Percentiles rank a stretch among this genome's conserved stretches.
Evolutionary conservation across 306 rosid genomes (phyloP).

Genomic region (Sesbania bispinosa): DNA sequence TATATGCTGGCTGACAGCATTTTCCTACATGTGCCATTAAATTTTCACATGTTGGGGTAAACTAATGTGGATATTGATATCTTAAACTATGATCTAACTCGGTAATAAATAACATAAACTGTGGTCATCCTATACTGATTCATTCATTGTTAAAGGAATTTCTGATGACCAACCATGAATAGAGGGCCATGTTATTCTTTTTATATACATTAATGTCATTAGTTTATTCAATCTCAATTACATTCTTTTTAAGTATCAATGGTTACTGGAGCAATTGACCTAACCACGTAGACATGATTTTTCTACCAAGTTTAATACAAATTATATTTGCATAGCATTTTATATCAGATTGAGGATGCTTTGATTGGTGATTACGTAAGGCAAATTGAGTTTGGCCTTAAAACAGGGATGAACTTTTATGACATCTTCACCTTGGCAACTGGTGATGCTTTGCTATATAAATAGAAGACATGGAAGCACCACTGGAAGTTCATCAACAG

Average conservation of each 20-base stretch:
- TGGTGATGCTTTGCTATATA: constrained; percentile 42
- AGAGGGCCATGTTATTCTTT: background rate
- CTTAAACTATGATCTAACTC: background rate
- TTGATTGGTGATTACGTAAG: background rate
- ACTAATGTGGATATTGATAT: too few relatives aligned
- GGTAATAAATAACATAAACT: background rate
- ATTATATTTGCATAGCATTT: background rate
- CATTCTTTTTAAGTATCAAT: background rate
- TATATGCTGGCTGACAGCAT: constrained; percentile 1
- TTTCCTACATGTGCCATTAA: background rate
- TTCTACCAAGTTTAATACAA: background rate
- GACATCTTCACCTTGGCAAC: constrained; percentile 72
- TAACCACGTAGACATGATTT: background rate
- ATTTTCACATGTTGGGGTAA: background rate
- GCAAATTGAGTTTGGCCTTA: constrained; percentile 27
- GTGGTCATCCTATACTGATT: background rate
- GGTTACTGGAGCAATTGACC: background rate
- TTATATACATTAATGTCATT: background rate
- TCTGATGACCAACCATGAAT: background rate
- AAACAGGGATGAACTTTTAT: constrained; percentile 81
- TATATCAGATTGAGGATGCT: background rate
- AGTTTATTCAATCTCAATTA: background rate
- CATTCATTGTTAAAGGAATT: background rate
- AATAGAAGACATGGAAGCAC: constrained; percentile 29
- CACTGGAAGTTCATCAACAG: constrained; percentile 22